Conservation (phyloP, 164 flowering plant species). For the Protea cynaroides region DNA sequence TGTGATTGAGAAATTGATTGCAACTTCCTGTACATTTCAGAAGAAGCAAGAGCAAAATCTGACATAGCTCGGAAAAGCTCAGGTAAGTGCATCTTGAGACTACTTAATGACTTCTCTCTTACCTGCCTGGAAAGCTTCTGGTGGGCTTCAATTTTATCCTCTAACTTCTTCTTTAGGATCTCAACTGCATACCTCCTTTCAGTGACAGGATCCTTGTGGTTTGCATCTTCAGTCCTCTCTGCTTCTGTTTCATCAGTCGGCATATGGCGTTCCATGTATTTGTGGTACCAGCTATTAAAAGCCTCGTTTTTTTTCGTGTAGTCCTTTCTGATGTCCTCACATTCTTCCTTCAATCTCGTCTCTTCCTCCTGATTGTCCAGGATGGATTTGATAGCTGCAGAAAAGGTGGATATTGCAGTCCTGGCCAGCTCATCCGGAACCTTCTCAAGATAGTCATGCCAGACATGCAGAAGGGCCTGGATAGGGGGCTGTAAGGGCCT, state of each 20-base stretch:
- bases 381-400: slow-evolving; percentile 64
- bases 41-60: slow-evolving; percentile 57
- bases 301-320: slow-evolving; percentile 38
- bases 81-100: slow-evolving; percentile 68
- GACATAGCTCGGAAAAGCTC: slow-evolving; percentile 75
- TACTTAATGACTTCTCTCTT: slow-evolving; percentile 75
- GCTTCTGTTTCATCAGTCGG: slow-evolving; percentile 45
- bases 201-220: slow-evolving; percentile 40
- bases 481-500: slow-evolving; percentile 53
- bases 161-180: slow-evolving; percentile 58
- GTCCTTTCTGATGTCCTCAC: slow-evolving; percentile 67
- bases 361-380: slow-evolving; percentile 67
- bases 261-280: slow-evolving; percentile 39
- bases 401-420: slow-evolving; percentile 59
- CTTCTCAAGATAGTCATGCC: slow-evolving; percentile 72
- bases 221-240: slow-evolving; percentile 41
- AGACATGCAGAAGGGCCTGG: slow-evolving; percentile 51
- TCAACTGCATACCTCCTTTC: slow-evolving; percentile 64
- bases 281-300: slow-evolving; percentile 71
- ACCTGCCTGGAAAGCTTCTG: slow-evolving; percentile 67
- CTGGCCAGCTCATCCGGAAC: slow-evolving; percentile 71
- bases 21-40: slow-evolving; percentile 50
- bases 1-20: slow-evolving; percentile 30
- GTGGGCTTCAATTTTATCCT: slow-evolving; percentile 63
- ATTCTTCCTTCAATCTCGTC: slow-evolving; percentile 62